A percentile compares a stretch with the other conserved stretches of the same genome.
Evolutionary conservation across 192 early-diverging fungal genomes (phyloP).

Genomic region (Helicostylum pulchrum): DNA sequence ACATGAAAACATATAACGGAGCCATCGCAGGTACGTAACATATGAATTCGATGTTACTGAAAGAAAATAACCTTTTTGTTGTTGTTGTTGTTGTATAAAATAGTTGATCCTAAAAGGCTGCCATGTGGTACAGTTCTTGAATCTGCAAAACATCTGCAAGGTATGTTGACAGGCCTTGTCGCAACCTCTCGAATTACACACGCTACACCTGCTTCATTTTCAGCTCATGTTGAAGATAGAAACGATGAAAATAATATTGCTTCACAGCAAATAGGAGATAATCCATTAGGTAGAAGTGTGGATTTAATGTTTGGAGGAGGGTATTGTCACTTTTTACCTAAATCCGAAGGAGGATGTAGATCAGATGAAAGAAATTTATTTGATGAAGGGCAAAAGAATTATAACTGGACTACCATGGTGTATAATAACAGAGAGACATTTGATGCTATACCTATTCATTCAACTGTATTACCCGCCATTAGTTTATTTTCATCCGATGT

Average conservation of each 20-base stretch:
- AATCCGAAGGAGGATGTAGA: constrained; percentile 69
- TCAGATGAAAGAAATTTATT: constrained; percentile 69
- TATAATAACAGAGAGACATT: constrained; percentile 56
- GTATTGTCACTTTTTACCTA: constrained; percentile 82
- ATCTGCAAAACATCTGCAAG: constrained; percentile 73
- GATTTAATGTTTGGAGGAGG: constrained; percentile 95
- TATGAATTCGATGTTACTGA: neutral
- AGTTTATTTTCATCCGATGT: constrained; percentile 73
- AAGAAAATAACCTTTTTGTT: neutral
- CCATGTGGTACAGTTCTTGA: constrained; percentile 96
- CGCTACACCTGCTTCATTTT: constrained; percentile 79
- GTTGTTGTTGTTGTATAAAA: no score
- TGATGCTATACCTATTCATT: constrained; percentile 41
- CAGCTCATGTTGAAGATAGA: constrained; percentile 77
- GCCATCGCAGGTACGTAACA: constrained; percentile 73
- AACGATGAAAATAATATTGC: constrained; percentile 87
- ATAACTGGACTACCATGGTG: constrained; percentile 63
- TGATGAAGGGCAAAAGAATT: constrained; percentile 46
- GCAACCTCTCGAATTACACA: constrained; percentile 95
- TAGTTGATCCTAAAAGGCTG: constrained; percentile 53
- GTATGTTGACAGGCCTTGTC: constrained; percentile 87
- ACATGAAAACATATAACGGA: constrained; percentile 88
- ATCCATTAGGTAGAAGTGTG: constrained; percentile 73
- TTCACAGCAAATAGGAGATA: constrained; percentile 86
- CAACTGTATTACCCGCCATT: constrained; percentile 60